Evolutionary conservation across 2,329 filamentous ascomycete species (phyloP).

Genomic region (Talaromyces sp.): DNA sequence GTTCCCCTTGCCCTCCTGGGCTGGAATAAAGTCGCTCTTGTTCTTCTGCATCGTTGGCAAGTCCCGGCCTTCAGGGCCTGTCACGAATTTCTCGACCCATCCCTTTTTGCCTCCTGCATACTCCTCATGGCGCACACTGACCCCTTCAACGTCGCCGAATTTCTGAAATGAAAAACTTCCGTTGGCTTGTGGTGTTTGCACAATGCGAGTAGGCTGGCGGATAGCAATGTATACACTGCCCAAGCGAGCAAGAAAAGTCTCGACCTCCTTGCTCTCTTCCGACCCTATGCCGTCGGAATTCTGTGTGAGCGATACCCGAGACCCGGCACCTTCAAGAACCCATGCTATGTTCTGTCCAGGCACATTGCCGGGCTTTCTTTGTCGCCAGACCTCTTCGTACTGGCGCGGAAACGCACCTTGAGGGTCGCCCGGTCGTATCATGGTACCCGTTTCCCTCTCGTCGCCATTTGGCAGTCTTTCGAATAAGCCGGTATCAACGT

Average conservation of each 20-base stretch:
- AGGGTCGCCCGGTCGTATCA: slow-evolving; percentile 14
- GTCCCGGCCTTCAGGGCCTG: slow-evolving; percentile 16
- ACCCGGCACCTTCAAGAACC: slow-evolving; percentile 16
- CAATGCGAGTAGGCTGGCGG: slow-evolving; percentile 17
- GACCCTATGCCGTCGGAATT: slow-evolving; percentile 15
- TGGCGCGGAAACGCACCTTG: slow-evolving; percentile 12
- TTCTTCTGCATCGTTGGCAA: slow-evolving; percentile 16
- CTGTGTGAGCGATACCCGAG: slow-evolving; percentile 13
- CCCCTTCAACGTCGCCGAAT: slow-evolving; percentile 17
- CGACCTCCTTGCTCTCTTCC: slow-evolving; percentile 18
- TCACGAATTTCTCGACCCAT: slow-evolving; percentile 17
- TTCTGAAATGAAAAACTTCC: slow-evolving; percentile 12
- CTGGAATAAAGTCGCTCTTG: slow-evolving; percentile 11
- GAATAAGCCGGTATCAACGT: slow-evolving; percentile 17
- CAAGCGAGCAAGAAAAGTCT: slow-evolving; percentile 17
- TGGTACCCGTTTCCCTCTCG: slow-evolving; percentile 14
- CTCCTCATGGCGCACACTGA: slow-evolving; percentile 18
- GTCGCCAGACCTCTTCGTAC: slow-evolving; percentile 18
- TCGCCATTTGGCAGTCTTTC: slow-evolving; percentile 13
- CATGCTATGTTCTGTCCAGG: slow-evolving; percentile 18
- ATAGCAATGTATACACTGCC: slow-evolving; percentile 17
- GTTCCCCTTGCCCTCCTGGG: slow-evolving; percentile 16
- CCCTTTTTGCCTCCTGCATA: slow-evolving; percentile 5
- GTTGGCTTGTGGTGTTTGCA: slow-evolving; percentile 9
- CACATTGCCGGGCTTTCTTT: neutral